These are phyloP conservation scores for Peronosclerospora sorghi DNA, from an alignment of 352 stramenopile species.

Conservation along the genomic window DNA sequence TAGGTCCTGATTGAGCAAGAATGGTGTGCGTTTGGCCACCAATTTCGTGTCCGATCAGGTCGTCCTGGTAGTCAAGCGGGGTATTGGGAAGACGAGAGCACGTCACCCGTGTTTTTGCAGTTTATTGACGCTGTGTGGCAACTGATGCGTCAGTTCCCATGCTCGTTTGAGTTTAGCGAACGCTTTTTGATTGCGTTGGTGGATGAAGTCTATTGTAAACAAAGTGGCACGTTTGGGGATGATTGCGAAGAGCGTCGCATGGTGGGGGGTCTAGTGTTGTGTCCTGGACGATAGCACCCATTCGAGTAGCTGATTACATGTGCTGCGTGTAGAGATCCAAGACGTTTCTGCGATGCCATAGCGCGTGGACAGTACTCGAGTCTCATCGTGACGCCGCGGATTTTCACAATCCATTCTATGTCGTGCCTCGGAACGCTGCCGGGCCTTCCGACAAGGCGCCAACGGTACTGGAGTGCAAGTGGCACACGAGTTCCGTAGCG, in stretches of 20 bases:
- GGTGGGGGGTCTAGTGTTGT: constrained; percentile 22
- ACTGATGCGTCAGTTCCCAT: constrained; percentile 92
- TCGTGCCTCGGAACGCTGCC: constrained; percentile 32
- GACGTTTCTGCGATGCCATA: constrained; percentile 47
- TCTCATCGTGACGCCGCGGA: constrained; percentile 27
- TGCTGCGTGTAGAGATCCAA: constrained; percentile 32
- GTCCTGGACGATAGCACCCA: not conserved
- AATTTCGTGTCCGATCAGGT: constrained; percentile 89
- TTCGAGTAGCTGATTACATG: not conserved
- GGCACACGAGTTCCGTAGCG: constrained; percentile 70
- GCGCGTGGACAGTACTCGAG: constrained; percentile 52
- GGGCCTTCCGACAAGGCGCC: constrained; percentile 43
- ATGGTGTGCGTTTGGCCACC: constrained; percentile 98
- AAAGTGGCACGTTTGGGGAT: constrained; percentile 95
- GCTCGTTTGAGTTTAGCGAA: constrained; percentile 97
- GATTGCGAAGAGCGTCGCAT: constrained; percentile 89
- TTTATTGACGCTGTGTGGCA: constrained; percentile 98
- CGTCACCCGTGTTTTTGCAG: constrained; percentile 97
- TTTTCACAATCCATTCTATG: constrained; percentile 74
- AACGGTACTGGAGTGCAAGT: constrained; percentile 72
- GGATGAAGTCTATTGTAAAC: constrained; percentile 94
- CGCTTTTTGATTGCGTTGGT: constrained; percentile 87
- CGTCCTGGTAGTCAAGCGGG: constrained; percentile 41
- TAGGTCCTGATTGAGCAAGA: constrained; percentile 95
- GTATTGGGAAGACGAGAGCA: constrained; percentile 92